These are phyloP conservation scores for Ceratorhiza oryzae-sativae DNA, from an alignment of 1,284 basidiomycete genomes.

Conservation along the genomic window DNA sequence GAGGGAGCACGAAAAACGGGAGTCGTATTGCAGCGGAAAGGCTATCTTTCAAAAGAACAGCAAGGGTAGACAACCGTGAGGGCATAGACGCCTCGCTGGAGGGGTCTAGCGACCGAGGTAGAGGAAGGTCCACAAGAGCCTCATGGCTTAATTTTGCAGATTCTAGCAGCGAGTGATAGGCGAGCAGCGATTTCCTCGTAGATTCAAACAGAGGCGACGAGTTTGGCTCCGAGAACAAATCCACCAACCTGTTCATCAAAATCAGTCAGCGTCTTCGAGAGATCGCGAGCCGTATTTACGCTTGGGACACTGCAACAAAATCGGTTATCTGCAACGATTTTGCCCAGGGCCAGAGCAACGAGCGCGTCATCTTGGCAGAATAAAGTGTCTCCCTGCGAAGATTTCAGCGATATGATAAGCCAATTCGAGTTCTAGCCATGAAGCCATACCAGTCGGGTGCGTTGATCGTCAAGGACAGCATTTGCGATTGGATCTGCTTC, in stretches of 20 bases:
- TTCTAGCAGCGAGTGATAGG: constrained; percentile 87
- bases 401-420: neutral
- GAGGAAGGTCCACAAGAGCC: constrained; percentile 77
- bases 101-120: constrained; percentile 82
- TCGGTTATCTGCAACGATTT: constrained; percentile 76
- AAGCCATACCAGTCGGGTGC: constrained; percentile 85
- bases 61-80: constrained; percentile 80
- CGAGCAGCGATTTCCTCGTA: constrained; percentile 74
- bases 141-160: constrained; percentile 83
- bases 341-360: constrained; percentile 86
- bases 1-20: constrained; percentile 86
- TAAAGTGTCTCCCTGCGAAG: constrained; percentile 79
- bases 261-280: constrained; percentile 44
- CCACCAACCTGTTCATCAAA: constrained; percentile 67
- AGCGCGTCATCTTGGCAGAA: constrained; percentile 85
- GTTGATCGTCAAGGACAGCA: constrained; percentile 84
- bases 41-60: constrained; percentile 78
- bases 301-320: constrained; percentile 85
- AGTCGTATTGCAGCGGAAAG: constrained; percentile 71
- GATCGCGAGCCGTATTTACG: constrained; percentile 60
- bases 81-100: constrained; percentile 74
- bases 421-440: neutral
- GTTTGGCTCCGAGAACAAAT: constrained; percentile 75
- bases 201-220: constrained; percentile 65
- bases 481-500: constrained; percentile 69